Evolutionary conservation across 192 early-diverging fungal species (phyloP), one percentile per base, ranked within the genome.

Genomic region (Cetraspora pellucida): DNA sequence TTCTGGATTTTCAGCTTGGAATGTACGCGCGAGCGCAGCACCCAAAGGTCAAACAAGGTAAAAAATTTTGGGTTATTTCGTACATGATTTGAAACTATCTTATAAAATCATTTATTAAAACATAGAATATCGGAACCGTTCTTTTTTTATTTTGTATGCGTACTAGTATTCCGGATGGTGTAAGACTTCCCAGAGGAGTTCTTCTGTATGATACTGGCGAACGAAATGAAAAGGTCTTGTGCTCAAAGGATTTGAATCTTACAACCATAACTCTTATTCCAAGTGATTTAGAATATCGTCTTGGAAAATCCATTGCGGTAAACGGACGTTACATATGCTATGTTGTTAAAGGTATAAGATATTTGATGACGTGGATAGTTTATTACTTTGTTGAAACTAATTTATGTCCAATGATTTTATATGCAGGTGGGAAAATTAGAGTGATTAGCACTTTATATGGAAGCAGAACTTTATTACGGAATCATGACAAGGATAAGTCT

Each of bases 251-350:
- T 44, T 49, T 85, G 25, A 77, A 82, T 44, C 76, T 82, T 14
- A 81, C 77, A 16, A 81, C 82, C 7, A 85, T 85, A 69, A 83
- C 84, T 4, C 78, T 80, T 13, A 44, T 66, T 65, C 77, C 78
- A 13, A 83, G 78, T 19, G 84, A 81, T 46, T 78, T 80, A n/a
- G 84, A 85, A 55, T 85, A 83, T 63, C 72, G 81, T 44, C 59
- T 77, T n/a, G 82, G 82, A 59, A 83, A 72, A 50, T 81, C 78
- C 69, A 78, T 85, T 14, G 80, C 84, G 9, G 84, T 82, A 13
- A 85, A 82, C 77, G 79, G 77, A 9, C 76, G 77, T 21, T 85
- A 80, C 31, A 85, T 85, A 49, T 83, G 84, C 43, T 85, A 85
- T 64, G 78, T 78, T n/a, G 81, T 82, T 16, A 85, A 85, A 76